Conservation (phyloP, 192 early-diverging fungal genomes). For the Coemansia sp. region DNA sequence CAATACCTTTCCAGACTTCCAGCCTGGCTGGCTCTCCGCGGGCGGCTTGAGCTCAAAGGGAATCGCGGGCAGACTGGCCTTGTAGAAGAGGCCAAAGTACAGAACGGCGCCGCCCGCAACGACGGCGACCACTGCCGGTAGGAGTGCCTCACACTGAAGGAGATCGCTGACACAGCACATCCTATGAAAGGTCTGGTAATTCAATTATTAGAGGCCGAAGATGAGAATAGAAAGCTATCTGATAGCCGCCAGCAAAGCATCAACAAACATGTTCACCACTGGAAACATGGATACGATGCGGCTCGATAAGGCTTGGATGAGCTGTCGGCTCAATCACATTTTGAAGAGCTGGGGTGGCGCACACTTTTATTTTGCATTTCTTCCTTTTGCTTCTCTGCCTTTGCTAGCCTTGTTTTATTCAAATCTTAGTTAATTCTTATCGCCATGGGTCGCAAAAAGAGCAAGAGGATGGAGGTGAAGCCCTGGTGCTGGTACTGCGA, state of each 20-base stretch:
- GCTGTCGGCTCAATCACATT: background rate
- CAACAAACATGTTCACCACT: background rate
- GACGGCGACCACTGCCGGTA: conserved; percentile 20
- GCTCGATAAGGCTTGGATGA: background rate
- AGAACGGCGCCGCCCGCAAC: conserved; percentile 22
- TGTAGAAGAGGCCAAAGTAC: conserved; percentile 17
- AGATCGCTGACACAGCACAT: conserved; percentile 21
- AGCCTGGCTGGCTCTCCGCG: conserved; percentile 37
- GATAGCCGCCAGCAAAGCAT: background rate
- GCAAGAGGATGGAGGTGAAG: conserved; percentile 63
- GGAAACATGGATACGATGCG: background rate
- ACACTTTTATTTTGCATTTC: too few species aligned
- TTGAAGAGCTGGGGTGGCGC: background rate
- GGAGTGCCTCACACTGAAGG: conserved; percentile 9
- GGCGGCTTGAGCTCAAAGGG: conserved; percentile 44
- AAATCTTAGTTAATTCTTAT: too few species aligned
- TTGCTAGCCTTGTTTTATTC: background rate
- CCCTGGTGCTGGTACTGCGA: conserved; percentile 97
- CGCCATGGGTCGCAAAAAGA: conserved; percentile 56
- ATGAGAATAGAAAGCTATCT: background rate
- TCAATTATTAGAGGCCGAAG: background rate
- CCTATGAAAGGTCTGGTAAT: background rate
- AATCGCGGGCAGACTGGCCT: conserved; percentile 18
- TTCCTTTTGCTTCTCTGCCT: background rate
- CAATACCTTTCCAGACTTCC: conserved; percentile 24